phyloP scores from a whole-genome alignment of 1,284 basidiomycete genomes.

The Ganoderma lingzhi region DNA sequence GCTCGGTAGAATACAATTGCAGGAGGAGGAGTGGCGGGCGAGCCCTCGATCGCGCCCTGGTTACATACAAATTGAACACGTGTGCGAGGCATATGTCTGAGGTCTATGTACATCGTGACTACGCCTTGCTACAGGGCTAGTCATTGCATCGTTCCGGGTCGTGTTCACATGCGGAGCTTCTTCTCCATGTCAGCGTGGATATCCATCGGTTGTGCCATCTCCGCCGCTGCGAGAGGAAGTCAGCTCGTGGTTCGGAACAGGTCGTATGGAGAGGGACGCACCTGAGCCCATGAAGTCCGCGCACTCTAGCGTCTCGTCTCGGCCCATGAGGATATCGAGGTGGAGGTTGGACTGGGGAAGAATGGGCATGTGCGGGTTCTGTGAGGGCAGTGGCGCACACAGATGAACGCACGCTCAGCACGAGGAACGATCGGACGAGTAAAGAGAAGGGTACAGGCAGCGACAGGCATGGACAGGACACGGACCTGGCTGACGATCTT shows the following conservation, averaged over 20 bases:
- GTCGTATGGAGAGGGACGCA: conserved; percentile 44
- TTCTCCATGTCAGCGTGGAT: conserved; percentile 80
- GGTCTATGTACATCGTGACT: neutral
- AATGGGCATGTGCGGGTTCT: conserved; percentile 73
- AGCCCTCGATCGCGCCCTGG: neutral
- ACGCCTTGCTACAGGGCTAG: neutral
- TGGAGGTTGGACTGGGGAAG: conserved; percentile 80
- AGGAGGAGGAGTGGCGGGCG: neutral
- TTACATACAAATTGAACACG: neutral
- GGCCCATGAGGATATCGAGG: conserved; percentile 91
- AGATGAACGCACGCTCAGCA: conserved; percentile 12
- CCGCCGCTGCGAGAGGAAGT: conserved; percentile 53
- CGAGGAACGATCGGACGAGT: neutral
- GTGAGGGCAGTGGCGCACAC: neutral
- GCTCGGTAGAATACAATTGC: conserved; percentile 18
- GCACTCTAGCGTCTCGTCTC: conserved; percentile 80
- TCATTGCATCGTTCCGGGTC: neutral
- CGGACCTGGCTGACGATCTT: conserved; percentile 83
- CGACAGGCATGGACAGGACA: conserved; percentile 17
- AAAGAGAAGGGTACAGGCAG: neutral
- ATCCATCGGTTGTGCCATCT: conserved; percentile 59
- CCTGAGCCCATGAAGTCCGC: conserved; percentile 51
- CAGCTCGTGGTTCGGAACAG: conserved; percentile 8
- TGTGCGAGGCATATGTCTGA: neutral
- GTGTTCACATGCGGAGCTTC: conserved; percentile 60